A percentile compares a stretch with the other conserved stretches of the same genome.
phyloP scores from a whole-genome alignment of 2,329 filamentous ascomycete genomes.

The Knufia fluminis region DNA sequence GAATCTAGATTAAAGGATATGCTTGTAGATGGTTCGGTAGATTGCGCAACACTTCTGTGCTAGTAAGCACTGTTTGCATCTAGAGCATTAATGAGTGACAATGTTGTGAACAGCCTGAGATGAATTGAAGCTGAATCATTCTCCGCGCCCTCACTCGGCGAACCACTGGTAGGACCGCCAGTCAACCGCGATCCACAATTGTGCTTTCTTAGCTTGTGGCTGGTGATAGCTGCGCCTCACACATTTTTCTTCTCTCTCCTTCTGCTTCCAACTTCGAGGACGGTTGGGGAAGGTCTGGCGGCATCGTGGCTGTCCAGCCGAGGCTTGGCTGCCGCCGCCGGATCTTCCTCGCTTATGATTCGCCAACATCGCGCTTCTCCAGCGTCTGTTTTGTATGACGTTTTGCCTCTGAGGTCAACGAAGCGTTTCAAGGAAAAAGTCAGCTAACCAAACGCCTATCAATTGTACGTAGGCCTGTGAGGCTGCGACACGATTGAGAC shows the following conservation, averaged over 20 bases:
- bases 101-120: not conserved
- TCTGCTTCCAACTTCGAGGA: no score
- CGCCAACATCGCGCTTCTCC: not conserved
- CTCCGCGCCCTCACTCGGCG: no score
- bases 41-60: not conserved
- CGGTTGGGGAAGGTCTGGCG: no score
- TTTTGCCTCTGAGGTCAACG: not conserved
- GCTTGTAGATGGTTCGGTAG: not conserved
- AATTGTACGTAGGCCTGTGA: not conserved
- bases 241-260: no score
- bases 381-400: not conserved
- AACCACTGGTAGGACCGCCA: no score
- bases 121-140: no score
- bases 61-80: not conserved
- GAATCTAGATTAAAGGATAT: not conserved
- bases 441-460: not conserved
- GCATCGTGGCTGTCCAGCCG: no score
- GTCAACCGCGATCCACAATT: no score
- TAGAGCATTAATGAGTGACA: not conserved
- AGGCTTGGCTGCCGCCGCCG: no score
- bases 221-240: no score
- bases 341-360: not conserved
- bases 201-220: no score
- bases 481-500: not conserved
- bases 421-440: slow-evolving; percentile 7